Base-by-base conservation (phyloP, 1,284 basidiomycete genomes). In the Rugosomyces carneus region DNA sequence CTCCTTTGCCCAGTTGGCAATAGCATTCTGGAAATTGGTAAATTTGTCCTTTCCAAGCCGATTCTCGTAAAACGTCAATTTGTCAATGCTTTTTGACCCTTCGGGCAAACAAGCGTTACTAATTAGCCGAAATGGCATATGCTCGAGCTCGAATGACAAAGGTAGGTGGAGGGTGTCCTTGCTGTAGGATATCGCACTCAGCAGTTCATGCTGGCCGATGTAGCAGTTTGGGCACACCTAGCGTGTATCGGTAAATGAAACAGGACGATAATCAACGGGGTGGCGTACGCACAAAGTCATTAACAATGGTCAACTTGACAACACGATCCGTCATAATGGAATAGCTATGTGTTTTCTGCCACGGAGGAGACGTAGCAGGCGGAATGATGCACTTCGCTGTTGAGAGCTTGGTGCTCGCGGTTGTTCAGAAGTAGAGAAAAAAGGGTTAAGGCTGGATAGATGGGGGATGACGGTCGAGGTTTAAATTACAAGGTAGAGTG, bases 191-290 rank as follows among this genome's bases (percentile, higher is more conserved):
- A 85, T 78, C 24, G 88, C 87, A 36, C 73, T 70, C 41, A 81
- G 68, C 45, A 91, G 74, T 57, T 88, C 83, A 61, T 80, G 78
- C 62, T 83, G 78, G 10, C 78, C 80, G 51, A 91, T 75, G 63
- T 80, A 86, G 63, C 85, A 89, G 68, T 83, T 88, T 45, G 75
- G 72, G 60, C 86, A 89, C 38, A 74, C 68, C 84, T 88, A 57
- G n/a, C n/a, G n/a, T n/a, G n/a, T n/a, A n/a, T n/a, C n/a, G n/a
- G n/a, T n/a, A n/a, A n/a, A n/a, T n/a, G n/a, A n/a, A n/a, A n/a
- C n/a, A n/a, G n/a, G n/a, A n/a, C n/a, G n/a, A n/a, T n/a, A n/a
- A n/a, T 40, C 49, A 42, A 42, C 49, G 34, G 19, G 36, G n/a
- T 35, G 23, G 38, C 36, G 71, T 26, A 37, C 81, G 57, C 55